Percentiles rank a stretch among this genome's conserved stretches.
Evolutionary conservation across 768 basidiomycete species (phyloP).

Genomic region (Stropharia rugosoannulata): DNA sequence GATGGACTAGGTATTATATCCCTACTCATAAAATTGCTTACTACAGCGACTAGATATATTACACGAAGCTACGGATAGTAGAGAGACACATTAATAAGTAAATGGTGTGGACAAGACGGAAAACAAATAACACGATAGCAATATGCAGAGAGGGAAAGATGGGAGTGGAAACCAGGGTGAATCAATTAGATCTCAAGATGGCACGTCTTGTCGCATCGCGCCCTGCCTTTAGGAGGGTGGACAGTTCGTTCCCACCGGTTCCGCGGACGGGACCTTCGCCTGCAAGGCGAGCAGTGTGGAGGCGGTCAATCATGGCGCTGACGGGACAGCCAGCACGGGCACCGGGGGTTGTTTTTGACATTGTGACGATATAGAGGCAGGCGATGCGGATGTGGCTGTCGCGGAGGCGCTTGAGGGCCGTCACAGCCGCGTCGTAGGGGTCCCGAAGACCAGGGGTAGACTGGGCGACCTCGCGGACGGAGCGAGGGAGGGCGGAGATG

Average conservation of each 20-base stretch:
- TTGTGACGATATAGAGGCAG: constrained; percentile 82
- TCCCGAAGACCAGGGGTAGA: constrained; percentile 58
- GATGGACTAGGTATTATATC: constrained; percentile 13
- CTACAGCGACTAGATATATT: constrained; percentile 5
- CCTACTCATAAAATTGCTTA: constrained; percentile 10
- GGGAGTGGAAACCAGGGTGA: not conserved
- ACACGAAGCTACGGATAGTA: constrained; percentile 9
- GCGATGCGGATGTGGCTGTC: constrained; percentile 91
- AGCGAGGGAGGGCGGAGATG: constrained; percentile 57
- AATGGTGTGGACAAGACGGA: constrained; percentile 15
- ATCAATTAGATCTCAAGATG: constrained; percentile 41
- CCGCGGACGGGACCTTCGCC: constrained; percentile 63
- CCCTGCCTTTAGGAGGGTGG: constrained; percentile 82
- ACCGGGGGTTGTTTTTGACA: constrained; percentile 62
- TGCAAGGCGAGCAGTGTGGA: constrained; percentile 38
- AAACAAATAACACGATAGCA: constrained; percentile 17
- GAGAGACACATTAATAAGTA: constrained; percentile 14
- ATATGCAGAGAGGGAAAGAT: constrained; percentile 14
- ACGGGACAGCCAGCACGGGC: constrained; percentile 49
- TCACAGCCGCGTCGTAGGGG: constrained; percentile 78
- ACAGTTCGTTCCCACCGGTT: constrained; percentile 87
- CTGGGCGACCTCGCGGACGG: constrained; percentile 62
- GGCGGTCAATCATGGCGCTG: constrained; percentile 51
- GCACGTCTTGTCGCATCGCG: constrained; percentile 83
- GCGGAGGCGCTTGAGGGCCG: constrained; percentile 78